Evolutionary conservation across 192 early-diverging fungal genomes (phyloP).

Genomic region (Backusella mclennaniae): DNA sequence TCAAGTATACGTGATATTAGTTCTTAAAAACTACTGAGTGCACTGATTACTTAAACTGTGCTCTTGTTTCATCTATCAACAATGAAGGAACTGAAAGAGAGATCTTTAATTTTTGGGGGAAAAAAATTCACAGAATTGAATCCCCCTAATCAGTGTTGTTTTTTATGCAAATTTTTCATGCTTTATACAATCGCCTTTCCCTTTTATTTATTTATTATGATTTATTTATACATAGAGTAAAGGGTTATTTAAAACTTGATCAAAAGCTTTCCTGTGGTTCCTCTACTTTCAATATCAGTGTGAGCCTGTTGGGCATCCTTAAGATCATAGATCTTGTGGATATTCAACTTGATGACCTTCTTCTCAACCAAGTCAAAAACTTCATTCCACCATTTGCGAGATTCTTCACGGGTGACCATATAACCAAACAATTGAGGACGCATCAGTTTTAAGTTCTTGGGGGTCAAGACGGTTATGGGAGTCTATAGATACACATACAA

Average conservation of each 20-base stretch:
- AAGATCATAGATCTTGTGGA: conserved; percentile 77
- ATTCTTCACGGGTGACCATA: conserved; percentile 65
- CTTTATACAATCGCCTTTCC: neutral
- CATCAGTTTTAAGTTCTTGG: conserved; percentile 74
- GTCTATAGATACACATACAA: conserved; percentile 11
- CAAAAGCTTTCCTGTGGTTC: conserved; percentile 72
- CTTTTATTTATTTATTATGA: neutral
- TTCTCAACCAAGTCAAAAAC: conserved; percentile 60
- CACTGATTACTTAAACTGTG: too few relatives aligned
- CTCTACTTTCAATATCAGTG: conserved; percentile 69
- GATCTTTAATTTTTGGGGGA: too few relatives aligned
- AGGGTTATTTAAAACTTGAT: conserved; percentile 43
- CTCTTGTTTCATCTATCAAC: too few relatives aligned
- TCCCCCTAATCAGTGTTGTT: too few relatives aligned
- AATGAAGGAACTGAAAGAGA: too few relatives aligned
- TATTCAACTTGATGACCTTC: conserved; percentile 60
- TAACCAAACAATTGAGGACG: conserved; percentile 76
- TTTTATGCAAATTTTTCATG: too few relatives aligned
- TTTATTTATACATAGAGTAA: neutral
- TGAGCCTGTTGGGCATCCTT: conserved; percentile 76
- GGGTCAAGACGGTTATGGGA: conserved; percentile 43
- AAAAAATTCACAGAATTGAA: too few relatives aligned
- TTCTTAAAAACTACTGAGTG: too few relatives aligned
- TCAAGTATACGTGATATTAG: too few relatives aligned
- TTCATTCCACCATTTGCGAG: conserved; percentile 53